phyloP scores from a whole-genome alignment of 768 basidiomycete species.

The Cystofilobasidium macerans region DNA sequence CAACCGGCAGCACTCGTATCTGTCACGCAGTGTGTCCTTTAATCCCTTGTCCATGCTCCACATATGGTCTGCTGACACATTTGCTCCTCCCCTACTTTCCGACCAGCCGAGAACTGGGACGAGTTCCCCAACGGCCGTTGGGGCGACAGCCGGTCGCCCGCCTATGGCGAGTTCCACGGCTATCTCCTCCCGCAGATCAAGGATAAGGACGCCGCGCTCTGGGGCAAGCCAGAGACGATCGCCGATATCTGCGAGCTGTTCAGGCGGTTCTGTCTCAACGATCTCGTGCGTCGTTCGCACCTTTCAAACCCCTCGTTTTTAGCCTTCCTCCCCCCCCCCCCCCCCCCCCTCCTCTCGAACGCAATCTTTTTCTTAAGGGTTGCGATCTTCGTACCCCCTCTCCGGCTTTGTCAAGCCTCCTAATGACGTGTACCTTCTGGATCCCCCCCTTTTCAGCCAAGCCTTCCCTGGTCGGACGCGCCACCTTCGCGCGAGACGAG shows the following conservation, averaged over 20 bases:
- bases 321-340: no score
- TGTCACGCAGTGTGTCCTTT: slow-evolving; percentile 54
- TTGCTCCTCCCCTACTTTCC: background rate
- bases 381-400: background rate
- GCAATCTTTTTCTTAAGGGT: background rate
- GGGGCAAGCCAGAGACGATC: slow-evolving; percentile 33
- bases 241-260: slow-evolving; percentile 36
- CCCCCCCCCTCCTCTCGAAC: no score
- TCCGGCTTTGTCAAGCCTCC: no score
- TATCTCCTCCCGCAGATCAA: slow-evolving; percentile 25
- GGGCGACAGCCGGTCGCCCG: slow-evolving; percentile 92
- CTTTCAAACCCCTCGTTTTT: background rate
- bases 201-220: slow-evolving; percentile 35
- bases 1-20: slow-evolving; percentile 85
- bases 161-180: slow-evolving; percentile 94
- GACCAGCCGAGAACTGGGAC: slow-evolving; percentile 80
- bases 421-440: background rate
- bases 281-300: slow-evolving; percentile 27
- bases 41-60: background rate
- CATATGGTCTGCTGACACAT: background rate
- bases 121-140: slow-evolving; percentile 99
- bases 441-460: slow-evolving; percentile 17
- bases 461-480: slow-evolving; percentile 39
- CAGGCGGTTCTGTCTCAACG: slow-evolving; percentile 37
- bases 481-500: slow-evolving; percentile 38